Conservation (phyloP, 257 asterid species). For the Leonotis leonurus region DNA sequence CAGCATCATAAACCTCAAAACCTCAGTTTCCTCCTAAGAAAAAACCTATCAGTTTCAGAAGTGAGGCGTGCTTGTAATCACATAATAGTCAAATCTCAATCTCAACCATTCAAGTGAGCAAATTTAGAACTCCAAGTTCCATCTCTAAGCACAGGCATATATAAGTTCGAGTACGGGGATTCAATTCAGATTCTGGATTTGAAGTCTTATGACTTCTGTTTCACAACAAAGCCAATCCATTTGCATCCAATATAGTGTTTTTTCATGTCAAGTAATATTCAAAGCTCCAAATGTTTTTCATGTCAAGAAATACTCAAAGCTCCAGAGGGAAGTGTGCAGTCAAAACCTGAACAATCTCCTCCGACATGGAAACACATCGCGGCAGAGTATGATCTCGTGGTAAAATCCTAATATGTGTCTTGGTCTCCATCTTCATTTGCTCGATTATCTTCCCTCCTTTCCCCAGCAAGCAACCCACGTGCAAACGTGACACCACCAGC, state of each 20-base stretch:
- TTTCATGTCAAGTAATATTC: no score
- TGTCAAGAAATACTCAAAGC: conserved; percentile 26
- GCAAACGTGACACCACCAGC: conserved; percentile 80
- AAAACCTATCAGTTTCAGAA: conserved; percentile 13
- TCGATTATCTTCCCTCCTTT: conserved; percentile 95
- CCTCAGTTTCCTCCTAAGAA: no score
- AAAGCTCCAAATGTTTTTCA: conserved; percentile 10
- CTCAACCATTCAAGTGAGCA: conserved; percentile 5
- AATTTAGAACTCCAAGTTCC: no score
- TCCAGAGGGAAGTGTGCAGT: conserved; percentile 23
- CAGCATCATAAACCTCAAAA: no score
- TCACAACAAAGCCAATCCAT: conserved; percentile 9
- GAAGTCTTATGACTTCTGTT: neutral
- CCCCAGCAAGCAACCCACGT: conserved; percentile 87
- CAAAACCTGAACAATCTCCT: conserved; percentile 97
- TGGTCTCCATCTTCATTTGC: conserved; percentile 88
- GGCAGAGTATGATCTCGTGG: conserved; percentile 79
- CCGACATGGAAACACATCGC: conserved; percentile 77
- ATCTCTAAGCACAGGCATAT: no score
- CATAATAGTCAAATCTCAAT: neutral
- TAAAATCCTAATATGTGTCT: conserved; percentile 83
- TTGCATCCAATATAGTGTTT: neutral
- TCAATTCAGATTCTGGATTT: neutral
- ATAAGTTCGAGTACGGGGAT: conserved; percentile 10
- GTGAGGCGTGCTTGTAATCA: conserved; percentile 1